Base-by-base conservation (phyloP, 345 rosid genomes). In the Brassica juncea region DNA sequence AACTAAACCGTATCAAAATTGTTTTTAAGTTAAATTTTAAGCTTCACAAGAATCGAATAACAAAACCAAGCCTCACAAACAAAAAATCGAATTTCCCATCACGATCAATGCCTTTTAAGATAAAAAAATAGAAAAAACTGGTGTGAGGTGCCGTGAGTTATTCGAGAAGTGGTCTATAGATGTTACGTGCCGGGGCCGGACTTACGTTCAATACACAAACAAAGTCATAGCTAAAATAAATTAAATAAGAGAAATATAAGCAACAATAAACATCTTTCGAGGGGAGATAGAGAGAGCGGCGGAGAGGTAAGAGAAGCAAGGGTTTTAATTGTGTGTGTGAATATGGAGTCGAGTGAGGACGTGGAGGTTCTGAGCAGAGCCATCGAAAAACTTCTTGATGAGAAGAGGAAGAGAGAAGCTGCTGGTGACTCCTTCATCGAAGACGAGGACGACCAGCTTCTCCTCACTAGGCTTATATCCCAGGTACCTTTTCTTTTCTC, bases 401-500 rank as follows among this genome's bases (percentile, higher is more conserved):
- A 87, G 64, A 84, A 72, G 52, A 74, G 77, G 67, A 74, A 72
- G 75, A 77, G 79, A 47, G 81, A 82, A 44, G 83, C 76, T 67
- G 71, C 78, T 54, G 84, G 79, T 32, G 54, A 66, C 42, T 4
- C 69, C 16, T 23, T 76, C 81, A 60, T 64, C 27, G 84, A 82
- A 70, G 85, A 85, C 68, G 81, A 79, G 2, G 86, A 80, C 9
- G 90, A 88, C 39, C 87, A 82, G 23, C 85, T 76, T 60, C 76
- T 89, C 37, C 92, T 92, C 84, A 79, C 88, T 44, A 79, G 58
- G 19, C 82, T 90, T 52, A 85, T 92, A 58, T 88, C 90, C 73
- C 87, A 87, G 96, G 97, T 92, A 14, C 27, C 14, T 59, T 9
- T 62, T 4, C 15, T 12, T 10, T 0, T 1, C 14, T 3, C 49